Base-by-base conservation (phyloP, 192 early-diverging fungal species). In the Umbelopsis sp. region DNA sequence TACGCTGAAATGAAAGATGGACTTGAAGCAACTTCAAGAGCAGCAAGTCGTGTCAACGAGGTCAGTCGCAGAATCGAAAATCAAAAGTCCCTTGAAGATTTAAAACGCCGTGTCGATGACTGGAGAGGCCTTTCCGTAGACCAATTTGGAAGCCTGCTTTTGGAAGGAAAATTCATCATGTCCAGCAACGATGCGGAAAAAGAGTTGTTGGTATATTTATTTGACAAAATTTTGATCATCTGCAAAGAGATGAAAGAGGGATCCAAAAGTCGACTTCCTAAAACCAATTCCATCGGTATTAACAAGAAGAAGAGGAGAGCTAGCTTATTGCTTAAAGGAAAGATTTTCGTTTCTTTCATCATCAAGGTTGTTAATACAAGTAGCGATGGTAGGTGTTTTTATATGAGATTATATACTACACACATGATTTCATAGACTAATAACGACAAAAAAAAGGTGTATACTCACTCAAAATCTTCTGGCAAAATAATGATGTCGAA, bases 11-110 rank as follows among this genome's bases (percentile, higher is more conserved):
- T 91, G 41, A 79, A 87, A 24, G 86, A 90, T 17, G 96, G 95
- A 17, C 83, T 93, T 29, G 80, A 81, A 1, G 87, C 91, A 11
- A 90, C 96, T 65, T 96, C 96, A 77, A 82, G 92, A 69, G 91
- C 96, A 6, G 92, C 93, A n/a, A 91, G 95, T 70, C 83, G 87
- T 29, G 92, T 96, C 50, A 99, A 99, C 82, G 96, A 99, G 78
- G 84, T 91, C 0, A 88, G 90, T 74, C 91, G 97, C 49, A 85
- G 85, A 68, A 91, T 94, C 76, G 96, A 95, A 74, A 99, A 99
- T 78, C 80, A 87, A 51, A 78, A 85, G 14, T 86, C 89, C 14
- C 92, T 94, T 59, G 80, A 88, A 45, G 95, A 95, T 34, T 80
- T 99, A 21, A 86, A 91, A 74, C 85, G 89, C 45, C 88, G 89